Base-by-base conservation (phyloP, 192 early-diverging fungal species). In the Backusella parvicylindrica region DNA sequence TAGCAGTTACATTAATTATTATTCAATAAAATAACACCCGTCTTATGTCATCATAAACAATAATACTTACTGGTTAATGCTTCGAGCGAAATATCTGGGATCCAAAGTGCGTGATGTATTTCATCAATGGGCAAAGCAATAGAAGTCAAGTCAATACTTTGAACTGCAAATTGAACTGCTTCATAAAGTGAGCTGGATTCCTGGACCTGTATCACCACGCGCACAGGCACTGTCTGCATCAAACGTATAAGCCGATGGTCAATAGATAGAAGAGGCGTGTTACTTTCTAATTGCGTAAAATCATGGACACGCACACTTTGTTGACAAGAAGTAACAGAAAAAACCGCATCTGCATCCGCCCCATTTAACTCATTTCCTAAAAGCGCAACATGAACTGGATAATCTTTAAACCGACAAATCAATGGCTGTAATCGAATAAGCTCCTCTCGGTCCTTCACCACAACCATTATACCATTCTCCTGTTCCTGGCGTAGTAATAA, bases 51-150 rank as follows among this genome's bases (percentile, higher is more conserved):
- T 28, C 15, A 64, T 31, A 7, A 63, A 31, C 28, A 41, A 41
- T 21, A 16, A 40, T 26, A 78, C 84, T 78, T 83, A 89, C 88
- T 65, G 72, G 85, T 69, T 11, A 89, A 74, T 15, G 86, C 77
- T 31, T 86, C 77, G 11, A 89, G 71, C 0, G 86, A 64, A 16
- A 89, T 74, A 74, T 89, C 84, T 12, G 86, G 40, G 35, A 89
- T 74, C 88, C 88, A 89, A 1, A 69, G 70, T 11, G 81, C 79
- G 69, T 89, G 84, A 33, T 79, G 77, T 56, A 85, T 70, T 41
- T 89, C 78, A 38, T 85, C 75, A 9, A 79, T 38, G n/a, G 82
- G 85, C 6, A 89, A 64, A 16, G 73, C 80, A 60, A 89, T 86
- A 2, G 70, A 71, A 78, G 18, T 68, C 18, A 64, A 63, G 72